Evolutionary conservation across 1,139 yeast genomes (phyloP).

Genomic region (Saccharomycopsis hybrid): DNA sequence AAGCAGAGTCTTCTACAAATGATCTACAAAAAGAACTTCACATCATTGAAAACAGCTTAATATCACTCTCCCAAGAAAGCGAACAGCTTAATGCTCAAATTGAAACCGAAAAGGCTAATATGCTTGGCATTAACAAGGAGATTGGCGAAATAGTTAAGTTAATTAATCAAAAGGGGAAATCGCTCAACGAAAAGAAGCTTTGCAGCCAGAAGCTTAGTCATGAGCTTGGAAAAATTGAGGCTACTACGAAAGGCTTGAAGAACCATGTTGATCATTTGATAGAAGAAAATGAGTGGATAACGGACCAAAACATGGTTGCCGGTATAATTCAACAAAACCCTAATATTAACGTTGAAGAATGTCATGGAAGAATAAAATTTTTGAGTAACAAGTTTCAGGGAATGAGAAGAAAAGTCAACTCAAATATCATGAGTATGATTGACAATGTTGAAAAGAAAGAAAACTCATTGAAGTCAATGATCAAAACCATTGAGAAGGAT

Average conservation of each 20-base stretch:
- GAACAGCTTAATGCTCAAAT: constrained; percentile 37
- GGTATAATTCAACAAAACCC: constrained; percentile 53
- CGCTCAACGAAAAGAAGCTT: constrained; percentile 45
- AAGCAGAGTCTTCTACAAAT: constrained; percentile 31
- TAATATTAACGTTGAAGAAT: constrained; percentile 56
- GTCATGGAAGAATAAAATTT: constrained; percentile 49
- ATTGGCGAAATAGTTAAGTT: constrained; percentile 54
- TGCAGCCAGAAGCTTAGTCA: constrained; percentile 55
- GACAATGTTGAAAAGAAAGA: constrained; percentile 93
- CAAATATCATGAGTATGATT: constrained; percentile 88
- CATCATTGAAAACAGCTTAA: constrained; percentile 29
- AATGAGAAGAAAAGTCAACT: constrained; percentile 81
- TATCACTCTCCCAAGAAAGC: constrained; percentile 30
- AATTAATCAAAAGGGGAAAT: constrained; percentile 46
- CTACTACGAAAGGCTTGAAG: constrained; percentile 38
- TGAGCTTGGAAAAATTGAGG: constrained; percentile 54
- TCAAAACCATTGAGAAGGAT: constrained; percentile 84
- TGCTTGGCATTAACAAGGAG: constrained; percentile 74
- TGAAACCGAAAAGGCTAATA: constrained; percentile 55
- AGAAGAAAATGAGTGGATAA: constrained; percentile 65
- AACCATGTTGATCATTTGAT: constrained; percentile 43
- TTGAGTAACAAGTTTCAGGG: constrained; percentile 59
- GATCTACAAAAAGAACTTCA: constrained; percentile 36
- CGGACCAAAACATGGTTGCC: constrained; percentile 51
- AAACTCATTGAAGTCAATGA: constrained; percentile 67